Evolutionary conservation across 2,329 filamentous ascomycete species (phyloP).

Genomic region (Fusarium buharicum): DNA sequence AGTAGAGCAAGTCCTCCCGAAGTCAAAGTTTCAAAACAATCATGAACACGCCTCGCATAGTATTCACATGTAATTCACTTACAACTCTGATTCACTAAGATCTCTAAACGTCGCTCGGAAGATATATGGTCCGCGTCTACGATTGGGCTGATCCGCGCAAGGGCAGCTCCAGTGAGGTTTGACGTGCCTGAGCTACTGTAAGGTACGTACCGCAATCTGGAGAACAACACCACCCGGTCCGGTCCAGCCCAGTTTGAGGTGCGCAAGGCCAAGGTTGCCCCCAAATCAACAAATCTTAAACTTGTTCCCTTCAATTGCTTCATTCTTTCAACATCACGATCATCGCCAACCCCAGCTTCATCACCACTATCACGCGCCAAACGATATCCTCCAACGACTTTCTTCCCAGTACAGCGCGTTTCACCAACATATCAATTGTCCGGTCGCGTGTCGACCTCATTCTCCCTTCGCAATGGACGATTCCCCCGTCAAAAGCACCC

Average conservation of each 20-base stretch:
- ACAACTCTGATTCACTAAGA: not conserved
- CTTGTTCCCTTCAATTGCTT: conserved; percentile 20
- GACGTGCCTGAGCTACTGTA: conserved; percentile 29
- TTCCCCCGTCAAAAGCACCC: conserved; percentile 54
- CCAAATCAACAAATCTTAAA: conserved; percentile 27
- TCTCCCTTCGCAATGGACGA: conserved; percentile 47
- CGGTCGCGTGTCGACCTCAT: conserved; percentile 14
- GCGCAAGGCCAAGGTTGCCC: conserved; percentile 15
- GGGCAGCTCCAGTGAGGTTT: not conserved
- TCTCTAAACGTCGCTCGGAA: not conserved
- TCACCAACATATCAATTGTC: conserved; percentile 5
- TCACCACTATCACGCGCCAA: conserved; percentile 22
- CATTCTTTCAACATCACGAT: conserved; percentile 21
- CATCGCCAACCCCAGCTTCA: conserved; percentile 18
- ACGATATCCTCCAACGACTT: not conserved
- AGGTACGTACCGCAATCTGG: conserved; percentile 32
- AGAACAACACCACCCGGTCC: conserved; percentile 36
- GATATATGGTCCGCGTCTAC: not conserved
- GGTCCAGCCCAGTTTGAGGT: conserved; percentile 19
- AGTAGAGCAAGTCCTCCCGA: no score
- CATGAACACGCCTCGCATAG: no score
- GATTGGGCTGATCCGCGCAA: not conserved
- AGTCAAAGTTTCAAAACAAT: not conserved
- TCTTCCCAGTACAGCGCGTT: conserved; percentile 15
- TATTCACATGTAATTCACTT: not conserved